phyloP scores from a whole-genome alignment of 495 filamentous ascomycete species.

The Schizothecium vesticola region DNA sequence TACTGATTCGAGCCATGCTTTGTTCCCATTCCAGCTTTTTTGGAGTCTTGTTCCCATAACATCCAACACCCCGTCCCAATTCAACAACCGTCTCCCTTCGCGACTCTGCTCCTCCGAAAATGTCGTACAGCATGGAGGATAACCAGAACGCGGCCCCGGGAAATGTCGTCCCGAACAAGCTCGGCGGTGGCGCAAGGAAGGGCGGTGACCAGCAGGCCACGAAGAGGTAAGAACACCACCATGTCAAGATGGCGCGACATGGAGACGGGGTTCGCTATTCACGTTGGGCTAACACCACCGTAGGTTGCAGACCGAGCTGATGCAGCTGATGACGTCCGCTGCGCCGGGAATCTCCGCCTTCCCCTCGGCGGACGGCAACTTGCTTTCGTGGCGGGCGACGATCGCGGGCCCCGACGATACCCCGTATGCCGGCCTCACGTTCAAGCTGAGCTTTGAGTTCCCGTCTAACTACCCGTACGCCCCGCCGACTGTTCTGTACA shows the following conservation, averaged over 20 bases:
- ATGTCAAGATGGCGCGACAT: not conserved
- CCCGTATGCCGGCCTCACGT: constrained; percentile 78
- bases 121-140: constrained; percentile 67
- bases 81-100: not conserved
- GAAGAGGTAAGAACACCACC: constrained; percentile 57
- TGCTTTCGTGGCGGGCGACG: constrained; percentile 87
- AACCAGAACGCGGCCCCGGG: constrained; percentile 67
- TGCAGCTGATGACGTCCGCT: constrained; percentile 93
- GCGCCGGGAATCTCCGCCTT: constrained; percentile 95
- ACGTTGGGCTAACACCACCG: constrained; percentile 5
- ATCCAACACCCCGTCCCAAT: not conserved
- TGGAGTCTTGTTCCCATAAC: not conserved
- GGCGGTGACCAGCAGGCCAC: constrained; percentile 66
- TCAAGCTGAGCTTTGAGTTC: constrained; percentile 92
- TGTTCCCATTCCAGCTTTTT: not conserved
- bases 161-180: constrained; percentile 50
- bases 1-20: not conserved
- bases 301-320: constrained; percentile 93
- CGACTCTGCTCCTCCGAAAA: constrained; percentile 23
- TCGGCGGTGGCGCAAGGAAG: constrained; percentile 47
- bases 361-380: constrained; percentile 81
- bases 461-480: constrained; percentile 90
- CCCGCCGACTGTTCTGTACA: constrained; percentile 88
- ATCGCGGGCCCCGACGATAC: constrained; percentile 89
- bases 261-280: not conserved